Evolutionary conservation across 2,329 filamentous ascomycete species (phyloP).

Genomic region (Cladophialophora yegresii): DNA sequence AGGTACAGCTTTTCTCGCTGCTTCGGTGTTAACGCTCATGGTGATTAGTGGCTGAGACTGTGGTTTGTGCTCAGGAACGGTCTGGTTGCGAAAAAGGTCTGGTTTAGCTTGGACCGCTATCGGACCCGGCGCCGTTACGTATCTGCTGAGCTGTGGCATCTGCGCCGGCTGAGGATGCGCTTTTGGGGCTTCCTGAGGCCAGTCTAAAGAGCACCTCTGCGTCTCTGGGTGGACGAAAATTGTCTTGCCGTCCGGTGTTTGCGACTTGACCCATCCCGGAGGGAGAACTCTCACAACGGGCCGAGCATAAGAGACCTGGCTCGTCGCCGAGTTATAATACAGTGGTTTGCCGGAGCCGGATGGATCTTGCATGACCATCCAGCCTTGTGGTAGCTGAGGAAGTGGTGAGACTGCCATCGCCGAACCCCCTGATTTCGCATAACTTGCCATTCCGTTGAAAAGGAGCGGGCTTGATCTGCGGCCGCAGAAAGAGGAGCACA

Average conservation of each 20-base stretch:
- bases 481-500: not conserved
- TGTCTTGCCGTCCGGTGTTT: constrained; percentile 17
- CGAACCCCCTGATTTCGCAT: not conserved
- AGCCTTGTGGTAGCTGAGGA: constrained; percentile 11
- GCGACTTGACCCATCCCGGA: constrained; percentile 16
- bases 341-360: constrained; percentile 7
- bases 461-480: not conserved
- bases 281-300: constrained; percentile 9
- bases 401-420: not conserved
- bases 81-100: constrained; percentile 12
- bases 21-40: not conserved
- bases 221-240: constrained; percentile 18
- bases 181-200: not conserved
- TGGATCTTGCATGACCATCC: constrained; percentile 15
- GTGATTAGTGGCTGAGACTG: constrained; percentile 1
- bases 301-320: constrained; percentile 9
- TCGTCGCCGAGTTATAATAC: constrained; percentile 9
- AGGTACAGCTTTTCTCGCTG: constrained; percentile 8
- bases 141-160: constrained; percentile 10
- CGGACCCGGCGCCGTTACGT: not conserved
- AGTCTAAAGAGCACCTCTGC: constrained; percentile 10
- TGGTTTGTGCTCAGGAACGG: not conserved
- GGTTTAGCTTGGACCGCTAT: not conserved
- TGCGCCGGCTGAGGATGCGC: not conserved
- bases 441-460: not conserved